phyloP scores from a whole-genome alignment of 345 rosid genomes.

The Jatropha curcas region DNA sequence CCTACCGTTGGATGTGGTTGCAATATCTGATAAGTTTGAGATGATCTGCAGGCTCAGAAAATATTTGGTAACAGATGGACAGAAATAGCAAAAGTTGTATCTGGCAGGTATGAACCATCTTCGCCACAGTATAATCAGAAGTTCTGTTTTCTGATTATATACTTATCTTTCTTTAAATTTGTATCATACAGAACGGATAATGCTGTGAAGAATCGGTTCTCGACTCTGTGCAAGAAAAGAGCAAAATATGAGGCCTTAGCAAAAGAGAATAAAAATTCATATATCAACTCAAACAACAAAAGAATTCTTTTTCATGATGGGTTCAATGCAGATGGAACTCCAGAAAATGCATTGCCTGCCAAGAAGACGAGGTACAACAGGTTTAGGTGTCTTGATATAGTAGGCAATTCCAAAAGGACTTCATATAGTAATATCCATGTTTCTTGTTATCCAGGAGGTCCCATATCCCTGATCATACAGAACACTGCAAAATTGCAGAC shows the following conservation, averaged over 20 bases:
- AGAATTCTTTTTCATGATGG: conserved; percentile 55
- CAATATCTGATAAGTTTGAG: conserved; percentile 18
- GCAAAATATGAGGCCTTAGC: conserved; percentile 91
- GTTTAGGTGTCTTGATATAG: conserved; percentile 1
- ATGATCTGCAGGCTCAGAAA: conserved; percentile 77
- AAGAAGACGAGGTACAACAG: conserved; percentile 57
- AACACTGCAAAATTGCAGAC: conserved; percentile 43
- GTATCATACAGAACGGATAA: conserved; percentile 80
- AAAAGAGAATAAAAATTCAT: conserved; percentile 61
- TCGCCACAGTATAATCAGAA: background rate
- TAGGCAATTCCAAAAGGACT: background rate
- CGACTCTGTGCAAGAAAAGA: conserved; percentile 97
- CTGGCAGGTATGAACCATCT: conserved; percentile 72
- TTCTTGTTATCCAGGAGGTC: conserved; percentile 52
- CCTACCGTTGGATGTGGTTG: conserved; percentile 15
- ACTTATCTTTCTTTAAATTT: background rate
- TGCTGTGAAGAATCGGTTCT: conserved; percentile 94
- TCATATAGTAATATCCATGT: conserved; percentile 5
- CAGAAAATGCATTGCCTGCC: conserved; percentile 42
- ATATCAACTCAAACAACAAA: conserved; percentile 64
- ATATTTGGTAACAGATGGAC: conserved; percentile 98
- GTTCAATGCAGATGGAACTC: conserved; percentile 39
- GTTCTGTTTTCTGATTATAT: background rate
- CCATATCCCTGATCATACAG: conserved; percentile 52
- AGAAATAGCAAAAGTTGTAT: conserved; percentile 98